Conservation (phyloP, 805 yeast genomes). For the Metschnikowia continentalis region DNA sequence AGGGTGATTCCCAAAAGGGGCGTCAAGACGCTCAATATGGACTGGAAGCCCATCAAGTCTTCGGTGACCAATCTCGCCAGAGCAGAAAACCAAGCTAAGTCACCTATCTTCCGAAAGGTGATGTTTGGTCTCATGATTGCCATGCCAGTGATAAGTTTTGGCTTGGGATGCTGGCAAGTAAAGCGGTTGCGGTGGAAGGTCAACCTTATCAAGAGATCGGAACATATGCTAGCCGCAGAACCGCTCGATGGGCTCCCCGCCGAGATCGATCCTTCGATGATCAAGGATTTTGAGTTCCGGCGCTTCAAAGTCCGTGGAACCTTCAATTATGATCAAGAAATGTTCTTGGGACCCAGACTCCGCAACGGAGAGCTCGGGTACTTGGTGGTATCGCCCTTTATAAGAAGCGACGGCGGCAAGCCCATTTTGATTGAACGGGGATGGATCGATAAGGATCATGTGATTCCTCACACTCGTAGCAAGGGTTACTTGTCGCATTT, state of each 20-base stretch:
- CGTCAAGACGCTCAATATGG: slow-evolving; percentile 65
- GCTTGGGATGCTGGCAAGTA: slow-evolving; percentile 91
- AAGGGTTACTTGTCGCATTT: slow-evolving; percentile 55
- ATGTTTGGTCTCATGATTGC: slow-evolving; percentile 50
- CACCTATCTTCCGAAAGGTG: slow-evolving; percentile 33
- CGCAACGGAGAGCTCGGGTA: slow-evolving; percentile 70
- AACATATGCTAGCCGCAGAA: slow-evolving; percentile 70
- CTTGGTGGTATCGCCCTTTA: slow-evolving; percentile 74
- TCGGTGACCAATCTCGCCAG: slow-evolving; percentile 31
- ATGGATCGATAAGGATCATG: slow-evolving; percentile 75
- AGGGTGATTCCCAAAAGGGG: not conserved
- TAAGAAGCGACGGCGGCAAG: slow-evolving; percentile 67
- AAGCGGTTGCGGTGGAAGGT: slow-evolving; percentile 84
- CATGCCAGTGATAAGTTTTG: slow-evolving; percentile 85
- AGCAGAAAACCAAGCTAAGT: slow-evolving; percentile 37
- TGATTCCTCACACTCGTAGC: slow-evolving; percentile 48
- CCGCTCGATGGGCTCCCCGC: slow-evolving; percentile 68
- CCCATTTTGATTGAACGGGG: slow-evolving; percentile 86
- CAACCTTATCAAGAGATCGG: slow-evolving; percentile 74
- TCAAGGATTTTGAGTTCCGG: slow-evolving; percentile 76
- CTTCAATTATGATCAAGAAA: slow-evolving; percentile 80
- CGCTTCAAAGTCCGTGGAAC: slow-evolving; percentile 72
- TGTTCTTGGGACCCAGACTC: slow-evolving; percentile 87
- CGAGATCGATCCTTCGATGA: slow-evolving; percentile 56
- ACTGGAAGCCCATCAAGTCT: slow-evolving; percentile 77